Percentiles rank a stretch among this genome's conserved stretches.
Conservation (phyloP, 2,329 filamentous ascomycete genomes). For the Ophiostoma ips region DNA sequence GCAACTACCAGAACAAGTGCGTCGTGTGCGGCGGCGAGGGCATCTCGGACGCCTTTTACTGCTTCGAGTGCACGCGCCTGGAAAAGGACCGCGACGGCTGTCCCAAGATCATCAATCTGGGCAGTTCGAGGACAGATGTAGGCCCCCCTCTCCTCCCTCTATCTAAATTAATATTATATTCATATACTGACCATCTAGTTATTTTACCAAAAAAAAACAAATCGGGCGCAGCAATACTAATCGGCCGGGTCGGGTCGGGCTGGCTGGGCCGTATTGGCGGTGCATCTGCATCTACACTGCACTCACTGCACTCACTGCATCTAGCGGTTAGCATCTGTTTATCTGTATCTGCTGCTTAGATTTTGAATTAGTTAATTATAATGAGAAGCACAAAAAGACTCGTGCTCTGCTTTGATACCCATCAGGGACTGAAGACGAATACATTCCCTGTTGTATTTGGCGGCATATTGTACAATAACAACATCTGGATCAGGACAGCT, state of each 20-base stretch:
- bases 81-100: constrained; percentile 97
- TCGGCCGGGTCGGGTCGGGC: constrained; percentile 38
- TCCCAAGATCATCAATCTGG: constrained; percentile 98
- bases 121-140: constrained; percentile 88
- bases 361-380: no score
- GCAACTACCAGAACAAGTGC: constrained; percentile 99
- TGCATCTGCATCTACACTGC: background rate
- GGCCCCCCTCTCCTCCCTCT: constrained; percentile 17
- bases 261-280: constrained; percentile 4
- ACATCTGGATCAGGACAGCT: no score
- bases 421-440: no score
- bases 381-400: no score
- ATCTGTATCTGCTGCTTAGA: no score
- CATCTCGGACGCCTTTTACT: constrained; percentile 97
- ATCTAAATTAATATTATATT: background rate
- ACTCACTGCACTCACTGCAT: no score
- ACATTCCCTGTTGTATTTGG: no score
- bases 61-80: constrained; percentile 92
- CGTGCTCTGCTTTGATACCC: no score
- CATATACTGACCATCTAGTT: constrained; percentile 25
- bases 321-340: no score
- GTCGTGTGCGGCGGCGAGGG: constrained; percentile 93
- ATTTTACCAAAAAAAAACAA: constrained; percentile 55
- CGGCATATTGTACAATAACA: no score
- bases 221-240: constrained; percentile 45